A percentile compares a stretch with the other conserved stretches of the same genome.
phyloP scores from a whole-genome alignment of 345 rosid species.

The Limnanthes douglasii region DNA sequence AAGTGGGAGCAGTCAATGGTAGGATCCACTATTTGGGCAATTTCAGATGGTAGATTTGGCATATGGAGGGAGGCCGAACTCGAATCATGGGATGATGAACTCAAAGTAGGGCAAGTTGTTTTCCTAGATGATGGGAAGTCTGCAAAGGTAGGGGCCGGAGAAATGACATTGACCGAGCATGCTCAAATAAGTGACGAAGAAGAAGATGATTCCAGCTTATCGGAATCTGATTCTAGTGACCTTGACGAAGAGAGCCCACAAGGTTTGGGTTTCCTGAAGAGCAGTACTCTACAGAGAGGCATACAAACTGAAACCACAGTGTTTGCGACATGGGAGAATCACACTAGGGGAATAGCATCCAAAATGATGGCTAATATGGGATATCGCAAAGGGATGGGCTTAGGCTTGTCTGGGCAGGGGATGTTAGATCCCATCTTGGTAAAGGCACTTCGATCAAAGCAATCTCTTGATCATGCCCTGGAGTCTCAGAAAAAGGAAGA shows the following conservation, averaged over 20 bases:
- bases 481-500: conserved; percentile 28
- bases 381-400: conserved; percentile 87
- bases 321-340: conserved; percentile 96
- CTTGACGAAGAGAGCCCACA: conserved; percentile 36
- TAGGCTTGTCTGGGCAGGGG: conserved; percentile 81
- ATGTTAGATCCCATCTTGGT: conserved; percentile 70
- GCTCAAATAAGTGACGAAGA: conserved; percentile 51
- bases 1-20: conserved; percentile 62
- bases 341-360: conserved; percentile 87
- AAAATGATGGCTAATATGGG: conserved; percentile 99
- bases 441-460: conserved; percentile 70
- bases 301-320: conserved; percentile 60
- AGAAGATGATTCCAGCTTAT: conserved; percentile 38
- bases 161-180: conserved; percentile 40
- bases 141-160: conserved; percentile 39
- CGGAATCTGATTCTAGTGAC: conserved; percentile 42
- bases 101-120: conserved; percentile 44
- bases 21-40: conserved; percentile 78
- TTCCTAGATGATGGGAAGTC: conserved; percentile 60
- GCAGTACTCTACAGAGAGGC: conserved; percentile 38
- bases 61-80: conserved; percentile 86
- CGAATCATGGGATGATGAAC: conserved; percentile 76
- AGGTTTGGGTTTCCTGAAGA: conserved; percentile 62
- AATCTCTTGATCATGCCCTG: conserved; percentile 67
- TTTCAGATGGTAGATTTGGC: conserved; percentile 32